Evolutionary conservation across 2,329 filamentous ascomycete species (phyloP), one percentile per base, ranked within the genome.

Genomic region (Rutstroemia sp.): DNA sequence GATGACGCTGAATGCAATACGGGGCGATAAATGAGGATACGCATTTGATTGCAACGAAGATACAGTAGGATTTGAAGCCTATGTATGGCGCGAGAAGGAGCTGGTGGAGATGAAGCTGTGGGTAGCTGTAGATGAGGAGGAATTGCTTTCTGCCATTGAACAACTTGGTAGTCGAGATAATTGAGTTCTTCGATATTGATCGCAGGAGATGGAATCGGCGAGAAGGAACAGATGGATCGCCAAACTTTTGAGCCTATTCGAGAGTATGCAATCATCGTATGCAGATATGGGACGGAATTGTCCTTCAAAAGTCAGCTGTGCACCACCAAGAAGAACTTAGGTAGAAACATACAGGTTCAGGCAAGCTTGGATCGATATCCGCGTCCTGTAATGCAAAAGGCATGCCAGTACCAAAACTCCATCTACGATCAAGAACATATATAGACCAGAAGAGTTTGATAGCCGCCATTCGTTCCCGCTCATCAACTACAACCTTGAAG

Each of bases 381-480:
- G 88, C 81, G 66, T 96, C 91, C 62, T 92, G 87, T 38, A 95
- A 76, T 2, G 88, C 86, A 72, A 90, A 95, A 0, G 91, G 91
- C 70, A 96, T 79, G 0, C 91, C 91, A 0, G 89, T 92, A n/a
- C 87, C 88, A 64, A 96, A 89, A 61, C 87, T 90, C 90, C 90
- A 96, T 51, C 91, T 79, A 40, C 90, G 79, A 68, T 96, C 92
- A 40, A 96, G 76, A 4, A 91, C 85, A 67, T 94, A 95, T 17
- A 91, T 84, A 1, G 87, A 84, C 92, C 89, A 96, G 70, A 95
- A 95, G 14, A 89, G 81, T 50, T 86, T 82, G 27, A 88, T 78
- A 0, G 87, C 84, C 51, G 82, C 78, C 50, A 78, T 76, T 49
- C 88, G 80, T 59, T 91, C 87, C 44, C 83, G 77, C 46, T 88